These are phyloP conservation scores for Talaromyces liani DNA, from an alignment of 495 filamentous ascomycete genomes.

Conservation along the genomic window DNA sequence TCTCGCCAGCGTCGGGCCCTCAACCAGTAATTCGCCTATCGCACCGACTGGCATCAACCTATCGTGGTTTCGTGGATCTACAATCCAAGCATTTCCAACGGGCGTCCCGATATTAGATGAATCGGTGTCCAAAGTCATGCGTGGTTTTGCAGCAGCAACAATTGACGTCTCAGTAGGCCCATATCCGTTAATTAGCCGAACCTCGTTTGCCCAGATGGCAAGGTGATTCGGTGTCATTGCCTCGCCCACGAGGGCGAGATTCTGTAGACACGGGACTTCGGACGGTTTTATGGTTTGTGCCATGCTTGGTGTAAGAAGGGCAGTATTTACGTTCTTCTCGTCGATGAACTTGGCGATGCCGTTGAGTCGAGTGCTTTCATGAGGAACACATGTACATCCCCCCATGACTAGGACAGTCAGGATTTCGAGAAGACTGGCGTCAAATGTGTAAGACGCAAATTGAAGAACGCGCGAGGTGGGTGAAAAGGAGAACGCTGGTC, in stretches of 20 bases:
- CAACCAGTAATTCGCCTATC: constrained; percentile 47
- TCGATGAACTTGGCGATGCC: constrained; percentile 29
- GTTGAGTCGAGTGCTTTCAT: constrained; percentile 26
- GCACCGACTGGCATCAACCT: constrained; percentile 40
- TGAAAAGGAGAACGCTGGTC: constrained; percentile 5
- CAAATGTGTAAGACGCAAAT: constrained; percentile 38
- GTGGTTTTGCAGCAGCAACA: constrained; percentile 16
- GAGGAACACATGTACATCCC: constrained; percentile 37
- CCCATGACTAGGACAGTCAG: constrained; percentile 32
- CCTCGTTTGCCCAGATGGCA: constrained; percentile 35
- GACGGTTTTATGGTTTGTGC: constrained; percentile 26
- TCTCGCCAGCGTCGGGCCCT: constrained; percentile 41
- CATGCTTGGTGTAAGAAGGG: constrained; percentile 34
- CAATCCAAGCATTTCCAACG: constrained; percentile 36
- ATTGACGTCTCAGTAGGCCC: constrained; percentile 35
- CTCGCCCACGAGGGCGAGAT: constrained; percentile 33
- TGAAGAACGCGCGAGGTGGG: constrained; percentile 26
- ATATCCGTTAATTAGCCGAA: constrained; percentile 33
- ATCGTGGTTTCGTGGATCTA: constrained; percentile 41
- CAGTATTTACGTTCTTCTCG: constrained; percentile 25
- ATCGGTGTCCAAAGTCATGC: constrained; percentile 7
- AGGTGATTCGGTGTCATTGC: constrained; percentile 32
- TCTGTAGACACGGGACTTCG: constrained; percentile 25
- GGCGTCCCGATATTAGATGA: constrained; percentile 14
- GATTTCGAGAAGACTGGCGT: constrained; percentile 32